These are phyloP conservation scores for Neonectria faginata DNA, from an alignment of 2,329 filamentous ascomycete genomes.

Conservation along the genomic window DNA sequence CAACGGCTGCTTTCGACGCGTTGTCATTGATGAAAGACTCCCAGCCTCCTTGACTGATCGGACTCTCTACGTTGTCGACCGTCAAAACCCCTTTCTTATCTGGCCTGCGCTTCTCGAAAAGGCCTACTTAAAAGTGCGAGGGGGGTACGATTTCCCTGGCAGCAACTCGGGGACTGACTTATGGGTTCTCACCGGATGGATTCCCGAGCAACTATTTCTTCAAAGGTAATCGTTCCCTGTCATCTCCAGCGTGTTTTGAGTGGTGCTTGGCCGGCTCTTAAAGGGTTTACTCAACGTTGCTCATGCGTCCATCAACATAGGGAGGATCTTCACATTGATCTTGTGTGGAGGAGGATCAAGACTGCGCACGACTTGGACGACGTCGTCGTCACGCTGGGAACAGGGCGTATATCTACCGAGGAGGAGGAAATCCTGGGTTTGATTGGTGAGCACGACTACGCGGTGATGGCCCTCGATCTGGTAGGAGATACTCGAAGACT, in stretches of 20 bases:
- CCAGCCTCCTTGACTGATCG: conserved; percentile 81
- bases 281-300: conserved; percentile 4
- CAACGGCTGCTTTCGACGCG: conserved; percentile 90
- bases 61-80: conserved; percentile 87
- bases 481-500: conserved; percentile 72
- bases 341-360: conserved; percentile 82
- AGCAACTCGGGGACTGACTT: conserved; percentile 97
- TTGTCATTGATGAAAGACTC: conserved; percentile 89
- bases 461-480: conserved; percentile 82
- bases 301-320: conserved; percentile 54
- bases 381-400: conserved; percentile 90
- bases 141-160: conserved; percentile 96
- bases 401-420: conserved; percentile 79
- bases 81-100: conserved; percentile 81
- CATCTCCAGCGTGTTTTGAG: not conserved
- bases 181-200: conserved; percentile 94
- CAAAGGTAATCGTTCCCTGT: conserved; percentile 67
- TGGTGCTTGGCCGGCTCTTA: not conserved
- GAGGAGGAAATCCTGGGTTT: conserved; percentile 87
- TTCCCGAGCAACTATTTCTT: conserved; percentile 93
- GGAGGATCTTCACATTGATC: conserved; percentile 80
- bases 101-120: conserved; percentile 97
- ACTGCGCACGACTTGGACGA: conserved; percentile 81
- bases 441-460: conserved; percentile 93
- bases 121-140: conserved; percentile 93